Conservation (phyloP, 257 asterid genomes). For the Schizonepeta tenuifolia region DNA sequence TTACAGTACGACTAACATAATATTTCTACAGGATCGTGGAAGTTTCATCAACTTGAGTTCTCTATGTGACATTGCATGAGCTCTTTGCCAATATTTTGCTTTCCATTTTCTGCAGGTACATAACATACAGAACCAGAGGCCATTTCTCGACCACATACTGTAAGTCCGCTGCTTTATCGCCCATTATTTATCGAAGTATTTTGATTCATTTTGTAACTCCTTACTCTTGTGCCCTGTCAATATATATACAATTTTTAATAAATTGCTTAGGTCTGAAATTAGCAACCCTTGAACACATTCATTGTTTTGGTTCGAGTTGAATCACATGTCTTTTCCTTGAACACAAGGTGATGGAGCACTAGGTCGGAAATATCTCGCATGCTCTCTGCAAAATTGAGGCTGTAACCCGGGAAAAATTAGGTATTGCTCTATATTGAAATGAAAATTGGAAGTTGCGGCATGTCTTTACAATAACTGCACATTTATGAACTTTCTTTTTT, state of each 20-base stretch:
- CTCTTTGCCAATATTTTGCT: not conserved
- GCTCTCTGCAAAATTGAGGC: not conserved
- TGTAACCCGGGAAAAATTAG: not conserved
- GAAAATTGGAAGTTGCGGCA: not conserved
- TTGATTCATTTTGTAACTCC: not conserved
- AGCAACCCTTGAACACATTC: not conserved
- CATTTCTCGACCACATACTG: not conserved
- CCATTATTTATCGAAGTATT: not conserved
- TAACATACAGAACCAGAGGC: not conserved
- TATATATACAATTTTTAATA: not conserved
- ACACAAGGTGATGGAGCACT: not conserved
- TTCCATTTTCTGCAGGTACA: constrained; percentile 14
- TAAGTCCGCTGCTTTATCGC: not conserved
- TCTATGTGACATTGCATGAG: not conserved
- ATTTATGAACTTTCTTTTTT: not conserved
- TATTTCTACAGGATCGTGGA: constrained; percentile 8
- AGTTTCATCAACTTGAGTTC: not conserved
- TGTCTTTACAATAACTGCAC: not conserved
- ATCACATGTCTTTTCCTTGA: not conserved
- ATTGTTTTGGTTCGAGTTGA: not conserved
- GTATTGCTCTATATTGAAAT: not conserved
- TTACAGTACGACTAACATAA: not conserved
- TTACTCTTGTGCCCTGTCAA: not conserved
- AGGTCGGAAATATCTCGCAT: not conserved
- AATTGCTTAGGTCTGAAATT: not conserved